Conservation (phyloP, 352 stramenopile genomes). For the Phytophthora pistaciae region DNA sequence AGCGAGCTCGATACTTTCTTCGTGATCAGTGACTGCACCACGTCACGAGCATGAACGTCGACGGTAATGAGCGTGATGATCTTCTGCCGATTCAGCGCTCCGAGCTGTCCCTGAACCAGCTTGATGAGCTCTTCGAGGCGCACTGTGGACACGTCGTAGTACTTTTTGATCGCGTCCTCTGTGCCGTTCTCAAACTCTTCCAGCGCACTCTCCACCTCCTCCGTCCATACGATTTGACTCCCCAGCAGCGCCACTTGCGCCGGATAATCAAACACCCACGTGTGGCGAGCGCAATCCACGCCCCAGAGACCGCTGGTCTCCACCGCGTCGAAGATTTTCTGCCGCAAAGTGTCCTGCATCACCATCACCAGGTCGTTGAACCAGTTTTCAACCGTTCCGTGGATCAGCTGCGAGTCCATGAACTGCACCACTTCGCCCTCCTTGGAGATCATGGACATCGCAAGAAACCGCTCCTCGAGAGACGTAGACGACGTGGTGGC, state of each 20-base stretch:
- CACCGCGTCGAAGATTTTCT: conserved; percentile 91
- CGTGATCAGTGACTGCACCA: conserved; percentile 92
- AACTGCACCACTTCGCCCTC: conserved; percentile 94
- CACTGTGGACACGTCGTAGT: conserved; percentile 92
- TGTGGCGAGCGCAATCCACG: conserved; percentile 78
- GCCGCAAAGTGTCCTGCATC: conserved; percentile 92
- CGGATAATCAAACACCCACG: conserved; percentile 93
- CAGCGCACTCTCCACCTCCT: conserved; percentile 91
- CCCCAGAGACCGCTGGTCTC: conserved; percentile 95
- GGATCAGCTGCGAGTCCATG: conserved; percentile 75
- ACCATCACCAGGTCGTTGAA: conserved; percentile 95
- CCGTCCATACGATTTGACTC: conserved; percentile 95
- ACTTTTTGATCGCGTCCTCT: conserved; percentile 96
- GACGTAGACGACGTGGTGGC: conserved; percentile 19
- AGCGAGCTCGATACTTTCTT: conserved; percentile 94
- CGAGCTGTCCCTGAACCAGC: conserved; percentile 90
- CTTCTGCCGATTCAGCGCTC: conserved; percentile 85
- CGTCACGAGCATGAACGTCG: conserved; percentile 96
- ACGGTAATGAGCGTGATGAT: conserved; percentile 98
- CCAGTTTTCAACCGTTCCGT: conserved; percentile 93
- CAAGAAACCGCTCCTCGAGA: conserved; percentile 67
- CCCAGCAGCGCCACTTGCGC: conserved; percentile 85
- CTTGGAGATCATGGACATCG: conserved; percentile 96
- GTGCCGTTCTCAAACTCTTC: conserved; percentile 96
- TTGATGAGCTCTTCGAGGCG: conserved; percentile 94